Evolutionary conservation across 139 green algal species (phyloP).

Genomic region (Marvania coccoides): DNA sequence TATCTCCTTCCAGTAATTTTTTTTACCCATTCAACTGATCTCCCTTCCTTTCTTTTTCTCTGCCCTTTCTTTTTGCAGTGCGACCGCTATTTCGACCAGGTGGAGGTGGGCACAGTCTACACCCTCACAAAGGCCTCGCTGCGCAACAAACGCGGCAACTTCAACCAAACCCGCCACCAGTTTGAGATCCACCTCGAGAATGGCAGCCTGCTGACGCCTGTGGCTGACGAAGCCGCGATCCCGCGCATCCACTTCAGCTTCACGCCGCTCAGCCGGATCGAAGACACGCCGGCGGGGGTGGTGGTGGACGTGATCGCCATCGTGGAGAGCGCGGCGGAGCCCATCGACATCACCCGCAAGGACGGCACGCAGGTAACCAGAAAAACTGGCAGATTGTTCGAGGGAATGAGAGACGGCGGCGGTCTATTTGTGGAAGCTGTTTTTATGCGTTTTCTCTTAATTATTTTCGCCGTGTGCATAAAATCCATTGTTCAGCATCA

Average conservation of each 20-base stretch:
- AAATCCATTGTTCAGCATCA: no score
- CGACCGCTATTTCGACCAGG: constrained; percentile 22
- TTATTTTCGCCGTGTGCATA: no score
- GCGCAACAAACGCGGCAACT: constrained; percentile 33
- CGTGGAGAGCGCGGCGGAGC: constrained; percentile 55
- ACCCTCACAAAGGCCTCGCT: constrained; percentile 75
- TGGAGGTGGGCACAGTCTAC: constrained; percentile 69
- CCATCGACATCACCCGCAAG: constrained; percentile 59
- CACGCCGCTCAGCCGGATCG: constrained; percentile 65
- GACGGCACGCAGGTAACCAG: constrained; percentile 80
- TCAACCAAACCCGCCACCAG: constrained; percentile 62
- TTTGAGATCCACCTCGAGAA: constrained; percentile 89
- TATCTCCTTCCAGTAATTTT: no score
- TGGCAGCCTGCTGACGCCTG: constrained; percentile 36
- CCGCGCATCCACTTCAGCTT: constrained; percentile 70
- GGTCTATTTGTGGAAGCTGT: no score
- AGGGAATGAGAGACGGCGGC: no score
- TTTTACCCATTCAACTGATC: no score
- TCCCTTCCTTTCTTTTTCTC: neutral
- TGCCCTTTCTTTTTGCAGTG: constrained; percentile 6
- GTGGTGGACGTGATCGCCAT: constrained; percentile 87
- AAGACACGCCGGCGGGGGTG: constrained; percentile 44
- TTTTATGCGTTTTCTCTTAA: no score
- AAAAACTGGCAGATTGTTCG: no score
- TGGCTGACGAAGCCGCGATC: constrained; percentile 54